These are phyloP conservation scores for Musa schizocarpa DNA, from an alignment of 176 grass and related monocot species.

Conservation along the genomic window DNA sequence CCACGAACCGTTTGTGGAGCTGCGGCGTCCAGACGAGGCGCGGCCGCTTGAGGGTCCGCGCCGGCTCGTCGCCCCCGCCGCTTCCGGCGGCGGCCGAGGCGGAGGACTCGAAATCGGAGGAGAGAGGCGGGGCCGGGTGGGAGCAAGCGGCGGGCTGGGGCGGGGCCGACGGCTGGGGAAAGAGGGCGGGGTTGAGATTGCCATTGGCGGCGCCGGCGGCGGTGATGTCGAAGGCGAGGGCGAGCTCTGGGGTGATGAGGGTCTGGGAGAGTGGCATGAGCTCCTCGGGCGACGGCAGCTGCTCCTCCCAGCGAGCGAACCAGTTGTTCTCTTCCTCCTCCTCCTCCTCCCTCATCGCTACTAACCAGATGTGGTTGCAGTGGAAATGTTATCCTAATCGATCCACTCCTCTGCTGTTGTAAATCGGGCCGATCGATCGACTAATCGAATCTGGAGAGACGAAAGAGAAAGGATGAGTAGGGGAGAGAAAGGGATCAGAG, in stretches of 20 bases:
- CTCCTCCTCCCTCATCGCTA: background rate
- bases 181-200: too few species aligned
- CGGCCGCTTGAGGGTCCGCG: constrained; percentile 2
- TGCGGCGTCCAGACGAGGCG: constrained; percentile 10
- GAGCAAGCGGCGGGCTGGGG: background rate
- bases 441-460: background rate
- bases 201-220: background rate
- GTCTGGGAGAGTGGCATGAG: background rate
- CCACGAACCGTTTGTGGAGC: constrained; percentile 9
- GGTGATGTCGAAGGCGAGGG: constrained; percentile 10
- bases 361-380: too few species aligned
- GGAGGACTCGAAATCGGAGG: background rate
- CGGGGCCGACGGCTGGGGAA: background rate
- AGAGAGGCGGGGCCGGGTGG: background rate
- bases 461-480: background rate
- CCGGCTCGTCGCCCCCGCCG: constrained; percentile 2
- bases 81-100: background rate
- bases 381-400: too few species aligned
- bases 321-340: background rate
- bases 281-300: constrained; percentile 1
- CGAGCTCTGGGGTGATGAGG: constrained; percentile 8
- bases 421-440: too few species aligned
- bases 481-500: too few species aligned
- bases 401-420: too few species aligned
- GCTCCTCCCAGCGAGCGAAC: constrained; percentile 7